phyloP scores from a whole-genome alignment of 305 asterid genomes.

The Rubia tinctorum region DNA sequence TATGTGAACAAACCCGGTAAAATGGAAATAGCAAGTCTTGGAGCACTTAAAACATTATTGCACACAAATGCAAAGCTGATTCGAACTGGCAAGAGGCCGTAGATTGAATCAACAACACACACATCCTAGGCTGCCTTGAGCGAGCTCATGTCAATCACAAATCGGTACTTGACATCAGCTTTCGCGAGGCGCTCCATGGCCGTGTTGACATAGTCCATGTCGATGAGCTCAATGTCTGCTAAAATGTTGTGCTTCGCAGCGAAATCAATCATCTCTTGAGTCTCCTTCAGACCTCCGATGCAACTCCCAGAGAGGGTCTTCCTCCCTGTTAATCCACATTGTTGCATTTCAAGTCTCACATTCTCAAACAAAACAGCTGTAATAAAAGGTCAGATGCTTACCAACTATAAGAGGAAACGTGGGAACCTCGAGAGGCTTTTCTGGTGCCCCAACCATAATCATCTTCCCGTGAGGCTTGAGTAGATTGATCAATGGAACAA shows the following conservation, averaged over 20 bases:
- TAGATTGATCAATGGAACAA: constrained; percentile 9
- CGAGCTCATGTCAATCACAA: constrained; percentile 23
- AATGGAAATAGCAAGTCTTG: background rate
- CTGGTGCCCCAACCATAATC: constrained; percentile 19
- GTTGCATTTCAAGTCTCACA: background rate
- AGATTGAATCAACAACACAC: too few species aligned
- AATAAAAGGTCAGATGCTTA: background rate
- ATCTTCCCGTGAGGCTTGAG: constrained; percentile 17
- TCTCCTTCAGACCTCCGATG: constrained; percentile 32
- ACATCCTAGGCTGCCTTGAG: background rate
- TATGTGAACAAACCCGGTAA: background rate
- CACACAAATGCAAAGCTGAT: background rate
- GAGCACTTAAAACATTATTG: background rate
- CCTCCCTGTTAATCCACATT: constrained; percentile 21
- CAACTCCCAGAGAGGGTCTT: constrained; percentile 27
- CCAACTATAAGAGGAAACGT: constrained; percentile 12
- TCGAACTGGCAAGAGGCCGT: background rate
- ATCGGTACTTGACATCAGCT: constrained; percentile 27
- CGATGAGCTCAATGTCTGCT: constrained; percentile 25
- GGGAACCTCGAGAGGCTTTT: constrained; percentile 18
- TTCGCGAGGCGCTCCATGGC: constrained; percentile 32
- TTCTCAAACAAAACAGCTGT: background rate
- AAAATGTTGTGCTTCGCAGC: constrained; percentile 24
- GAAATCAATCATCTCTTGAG: constrained; percentile 30
- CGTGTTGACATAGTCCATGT: constrained; percentile 26